Conservation (phyloP, 129 eudicot genomes). For the Kitagawia praeruptora region DNA sequence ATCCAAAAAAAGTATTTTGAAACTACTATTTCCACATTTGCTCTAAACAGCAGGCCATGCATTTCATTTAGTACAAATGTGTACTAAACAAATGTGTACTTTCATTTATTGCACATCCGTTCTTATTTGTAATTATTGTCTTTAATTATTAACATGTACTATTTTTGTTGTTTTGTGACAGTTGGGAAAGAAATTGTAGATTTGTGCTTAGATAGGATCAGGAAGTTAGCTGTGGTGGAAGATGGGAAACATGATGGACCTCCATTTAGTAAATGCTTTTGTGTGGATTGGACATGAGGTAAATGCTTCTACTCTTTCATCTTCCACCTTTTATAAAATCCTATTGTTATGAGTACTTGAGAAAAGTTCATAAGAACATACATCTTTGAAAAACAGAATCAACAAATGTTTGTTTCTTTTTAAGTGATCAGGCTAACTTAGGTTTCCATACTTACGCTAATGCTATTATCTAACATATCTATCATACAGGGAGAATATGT, state of each 20-base stretch:
- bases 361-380: neutral
- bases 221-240: too few relatives aligned
- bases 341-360: neutral
- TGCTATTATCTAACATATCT: conserved; percentile 10
- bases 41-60: too few relatives aligned
- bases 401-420: neutral
- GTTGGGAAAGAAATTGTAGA: too few relatives aligned
- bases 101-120: too few relatives aligned
- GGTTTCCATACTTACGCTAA: neutral
- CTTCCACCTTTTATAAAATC: neutral
- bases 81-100: too few relatives aligned
- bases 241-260: conserved; percentile 83
- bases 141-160: too few relatives aligned
- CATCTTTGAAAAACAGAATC: neutral
- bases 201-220: too few relatives aligned
- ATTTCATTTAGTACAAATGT: too few relatives aligned
- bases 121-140: too few relatives aligned
- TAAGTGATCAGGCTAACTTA: too few relatives aligned
- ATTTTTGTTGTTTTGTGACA: too few relatives aligned
- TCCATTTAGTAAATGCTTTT: conserved; percentile 72
- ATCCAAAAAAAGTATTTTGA: neutral
- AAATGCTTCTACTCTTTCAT: neutral
- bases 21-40: neutral
- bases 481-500: conserved; percentile 82
- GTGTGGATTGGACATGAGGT: conserved; percentile 98